Conservation (phyloP, 805 yeast genomes). For the Zygosaccharomyces siamensis region DNA sequence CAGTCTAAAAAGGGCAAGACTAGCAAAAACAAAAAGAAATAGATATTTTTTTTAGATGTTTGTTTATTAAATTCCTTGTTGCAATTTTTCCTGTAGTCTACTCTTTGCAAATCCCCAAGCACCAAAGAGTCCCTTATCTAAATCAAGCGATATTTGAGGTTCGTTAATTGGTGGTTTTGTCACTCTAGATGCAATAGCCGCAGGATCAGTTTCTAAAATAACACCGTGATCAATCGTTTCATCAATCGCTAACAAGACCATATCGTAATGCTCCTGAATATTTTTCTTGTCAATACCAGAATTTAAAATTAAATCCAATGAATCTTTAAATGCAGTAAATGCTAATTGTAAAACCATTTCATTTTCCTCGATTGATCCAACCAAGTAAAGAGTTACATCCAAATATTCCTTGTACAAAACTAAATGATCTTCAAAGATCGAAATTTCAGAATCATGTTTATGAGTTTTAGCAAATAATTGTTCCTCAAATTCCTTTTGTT, state of each 20-base stretch:
- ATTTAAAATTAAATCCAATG: conserved; percentile 68
- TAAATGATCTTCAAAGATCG: conserved; percentile 71
- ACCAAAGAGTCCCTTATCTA: conserved; percentile 72
- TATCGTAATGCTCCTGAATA: conserved; percentile 76
- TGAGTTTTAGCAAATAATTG: conserved; percentile 68
- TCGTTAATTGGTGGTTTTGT: conserved; percentile 81
- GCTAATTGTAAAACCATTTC: conserved; percentile 75
- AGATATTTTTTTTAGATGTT: not conserved
- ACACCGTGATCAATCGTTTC: conserved; percentile 93
- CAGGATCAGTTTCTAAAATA: conserved; percentile 83
- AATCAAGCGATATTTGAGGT: conserved; percentile 53
- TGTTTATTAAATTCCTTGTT: conserved; percentile 37
- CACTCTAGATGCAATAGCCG: conserved; percentile 82
- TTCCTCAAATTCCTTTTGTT: conserved; percentile 74
- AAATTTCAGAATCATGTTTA: conserved; percentile 74
- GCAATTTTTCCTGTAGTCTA: conserved; percentile 51
- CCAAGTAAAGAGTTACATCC: conserved; percentile 66
- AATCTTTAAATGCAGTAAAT: conserved; percentile 72
- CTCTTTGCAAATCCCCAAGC: conserved; percentile 87
- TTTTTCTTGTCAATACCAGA: conserved; percentile 69
- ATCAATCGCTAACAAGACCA: conserved; percentile 80
- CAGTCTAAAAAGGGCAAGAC: conserved; percentile 21
- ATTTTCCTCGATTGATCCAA: conserved; percentile 75
- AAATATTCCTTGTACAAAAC: conserved; percentile 82
- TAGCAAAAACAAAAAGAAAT: conserved; percentile 19